Evolutionary conservation across 2,329 filamentous ascomycete species (phyloP).

Genomic region (Alternaria ethzedia): DNA sequence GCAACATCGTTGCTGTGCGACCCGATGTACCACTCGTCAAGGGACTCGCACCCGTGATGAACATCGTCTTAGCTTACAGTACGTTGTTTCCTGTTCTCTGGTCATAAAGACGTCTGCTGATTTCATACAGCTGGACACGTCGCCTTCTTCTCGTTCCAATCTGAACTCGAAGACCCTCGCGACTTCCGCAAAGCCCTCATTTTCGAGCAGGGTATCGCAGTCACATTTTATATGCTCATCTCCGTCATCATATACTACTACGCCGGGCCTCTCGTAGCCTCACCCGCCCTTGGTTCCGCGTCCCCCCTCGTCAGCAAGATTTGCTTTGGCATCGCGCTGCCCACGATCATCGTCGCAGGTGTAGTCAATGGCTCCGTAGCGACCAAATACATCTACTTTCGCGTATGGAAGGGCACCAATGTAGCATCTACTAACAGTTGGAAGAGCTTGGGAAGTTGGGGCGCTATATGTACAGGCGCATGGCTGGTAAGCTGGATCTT

Average conservation of each 20-base stretch:
- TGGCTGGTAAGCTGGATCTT: slow-evolving; percentile 72
- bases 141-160: slow-evolving; percentile 72
- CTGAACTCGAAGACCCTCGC: slow-evolving; percentile 66
- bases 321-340: slow-evolving; percentile 71
- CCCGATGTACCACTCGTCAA: slow-evolving; percentile 29
- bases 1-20: slow-evolving; percentile 33
- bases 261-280: slow-evolving; percentile 65
- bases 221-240: slow-evolving; percentile 68
- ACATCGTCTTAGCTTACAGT: slow-evolving; percentile 76
- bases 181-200: slow-evolving; percentile 69
- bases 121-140: slow-evolving; percentile 59
- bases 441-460: slow-evolving; percentile 58
- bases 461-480: slow-evolving; percentile 59
- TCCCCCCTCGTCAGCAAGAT: slow-evolving; percentile 64
- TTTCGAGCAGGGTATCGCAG: slow-evolving; percentile 65
- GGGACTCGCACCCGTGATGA: slow-evolving; percentile 48
- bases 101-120: background rate
- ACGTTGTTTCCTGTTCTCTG: slow-evolving; percentile 9
- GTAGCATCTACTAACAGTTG: slow-evolving; percentile 30
- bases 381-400: slow-evolving; percentile 69
- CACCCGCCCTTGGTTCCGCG: slow-evolving; percentile 71
- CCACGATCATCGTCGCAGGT: slow-evolving; percentile 74
- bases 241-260: slow-evolving; percentile 73
- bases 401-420: slow-evolving; percentile 66
- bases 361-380: slow-evolving; percentile 74